Evolutionary conservation across 495 filamentous ascomycete species (phyloP).

Genomic region (Tuber indicum): DNA sequence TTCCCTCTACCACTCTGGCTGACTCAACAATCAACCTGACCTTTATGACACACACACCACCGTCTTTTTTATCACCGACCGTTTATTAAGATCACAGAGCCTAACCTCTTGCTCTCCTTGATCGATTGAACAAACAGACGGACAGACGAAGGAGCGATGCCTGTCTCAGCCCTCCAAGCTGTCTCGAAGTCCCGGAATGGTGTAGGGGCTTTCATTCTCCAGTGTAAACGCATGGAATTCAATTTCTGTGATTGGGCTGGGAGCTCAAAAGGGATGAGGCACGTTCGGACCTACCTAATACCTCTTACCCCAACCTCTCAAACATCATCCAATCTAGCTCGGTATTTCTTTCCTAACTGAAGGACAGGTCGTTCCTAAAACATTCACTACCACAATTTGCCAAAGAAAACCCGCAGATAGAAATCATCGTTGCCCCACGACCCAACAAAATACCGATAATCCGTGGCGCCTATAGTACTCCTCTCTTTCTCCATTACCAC

Average conservation of each 20-base stretch:
- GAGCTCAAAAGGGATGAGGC: conserved; percentile 93
- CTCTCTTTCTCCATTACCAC: background rate
- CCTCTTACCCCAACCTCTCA: conserved; percentile 16
- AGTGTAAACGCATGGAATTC: conserved; percentile 91
- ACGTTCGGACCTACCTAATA: conserved; percentile 42
- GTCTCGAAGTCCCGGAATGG: conserved; percentile 64
- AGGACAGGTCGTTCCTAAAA: conserved; percentile 66
- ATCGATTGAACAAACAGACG: background rate
- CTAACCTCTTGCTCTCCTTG: background rate
- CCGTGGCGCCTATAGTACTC: conserved; percentile 62
- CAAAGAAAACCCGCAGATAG: conserved; percentile 72
- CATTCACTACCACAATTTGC: conserved; percentile 70
- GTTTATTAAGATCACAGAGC: background rate
- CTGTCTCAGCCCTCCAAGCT: conserved; percentile 33
- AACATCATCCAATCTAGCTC: background rate
- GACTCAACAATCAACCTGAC: conserved; percentile 11
- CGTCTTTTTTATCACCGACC: background rate
- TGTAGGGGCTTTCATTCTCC: conserved; percentile 90
- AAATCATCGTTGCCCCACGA: conserved; percentile 82
- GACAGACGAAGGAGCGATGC: conserved; percentile 25
- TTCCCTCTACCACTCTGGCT: conserved; percentile 14
- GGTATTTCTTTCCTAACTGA: conserved; percentile 1
- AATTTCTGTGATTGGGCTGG: conserved; percentile 95
- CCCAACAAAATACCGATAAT: conserved; percentile 81
- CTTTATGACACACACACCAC: background rate